A percentile compares a stretch with the other conserved stretches of the same genome.
Evolutionary conservation across 129 eudicot species (phyloP).

Genomic region (Helichrysum umbraculigerum): DNA sequence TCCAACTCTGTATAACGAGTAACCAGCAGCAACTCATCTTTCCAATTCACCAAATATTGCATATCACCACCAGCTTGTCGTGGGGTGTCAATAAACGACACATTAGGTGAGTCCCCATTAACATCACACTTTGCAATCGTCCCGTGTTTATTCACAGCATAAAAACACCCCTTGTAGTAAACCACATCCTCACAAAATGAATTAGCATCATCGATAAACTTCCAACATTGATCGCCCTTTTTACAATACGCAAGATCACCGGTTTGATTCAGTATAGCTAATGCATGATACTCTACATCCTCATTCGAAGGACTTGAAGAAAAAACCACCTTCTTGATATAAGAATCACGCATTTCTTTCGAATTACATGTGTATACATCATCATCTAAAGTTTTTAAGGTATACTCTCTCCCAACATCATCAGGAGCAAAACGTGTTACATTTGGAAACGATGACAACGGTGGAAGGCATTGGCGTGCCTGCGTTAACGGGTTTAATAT

Average conservation of each 20-base stretch:
- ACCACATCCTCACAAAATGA: constrained; percentile 65
- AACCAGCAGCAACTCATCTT: constrained; percentile 60
- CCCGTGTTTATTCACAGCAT: constrained; percentile 63
- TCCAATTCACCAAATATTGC: constrained; percentile 64
- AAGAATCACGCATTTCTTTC: constrained; percentile 70
- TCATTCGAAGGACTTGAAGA: constrained; percentile 48
- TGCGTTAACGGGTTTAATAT: constrained; percentile 57
- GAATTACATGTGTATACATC: constrained; percentile 41
- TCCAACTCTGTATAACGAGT: constrained; percentile 62
- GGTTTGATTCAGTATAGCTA: constrained; percentile 52
- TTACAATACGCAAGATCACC: constrained; percentile 74
- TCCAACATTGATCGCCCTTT: constrained; percentile 52
- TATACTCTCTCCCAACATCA: constrained; percentile 65
- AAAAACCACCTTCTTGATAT: constrained; percentile 57
- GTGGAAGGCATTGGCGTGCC: constrained; percentile 49
- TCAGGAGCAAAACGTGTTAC: constrained; percentile 41
- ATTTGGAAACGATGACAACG: constrained; percentile 56
- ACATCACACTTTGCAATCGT: constrained; percentile 57
- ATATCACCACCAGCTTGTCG: constrained; percentile 63
- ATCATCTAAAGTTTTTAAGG: constrained; percentile 34
- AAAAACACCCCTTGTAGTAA: constrained; percentile 45
- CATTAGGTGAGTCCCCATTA: constrained; percentile 26
- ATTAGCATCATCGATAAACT: constrained; percentile 42
- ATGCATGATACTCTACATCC: constrained; percentile 35
- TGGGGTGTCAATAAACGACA: constrained; percentile 40